Evolutionary conservation across 371 early-diverging fungal species (phyloP), one percentile per base, ranked within the genome.

Genomic region (Zychaea mexicana): DNA sequence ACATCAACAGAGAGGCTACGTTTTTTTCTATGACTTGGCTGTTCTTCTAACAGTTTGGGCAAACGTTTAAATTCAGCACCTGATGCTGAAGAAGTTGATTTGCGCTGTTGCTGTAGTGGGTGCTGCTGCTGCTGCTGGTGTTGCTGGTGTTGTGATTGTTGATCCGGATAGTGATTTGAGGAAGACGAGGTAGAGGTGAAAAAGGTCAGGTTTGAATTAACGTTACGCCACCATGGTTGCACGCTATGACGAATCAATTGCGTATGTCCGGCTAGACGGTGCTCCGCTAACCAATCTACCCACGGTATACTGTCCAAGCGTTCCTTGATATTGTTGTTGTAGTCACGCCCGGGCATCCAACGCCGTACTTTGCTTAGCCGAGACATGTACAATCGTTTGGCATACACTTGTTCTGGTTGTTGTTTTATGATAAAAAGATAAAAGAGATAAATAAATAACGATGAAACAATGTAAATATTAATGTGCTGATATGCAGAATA

Each of bases 271-370:
- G 1, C n/a, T 22, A 78, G 49, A 22, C 22, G 49, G 24, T 49
- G 6, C 52, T 83, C 83, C 36, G 78, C 78, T 10, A 79, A 57
- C 83, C 83, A 79, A 52, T 83, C 80, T 3, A 83, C 76, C 83
- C 83, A 83, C 5, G 80, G 74, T 42, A 79, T 60, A 13, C 66
- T 72, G 32, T 66, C 69, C 21, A 64, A 47, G 21, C 0, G 2
- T 13, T 22, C 12, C 49, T 39, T 45, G 60, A n/a, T 30, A 42
- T 30, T 33, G 13, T 12, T n/a, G 33, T 28, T 21, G 8, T 12
- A 12, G n/a, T 57, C 13, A 1, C 13, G 19, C 8, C 15, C 12
- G 31, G 27, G 39, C 39, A 32, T 28, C 57, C 57, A 57, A 31
- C 32, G 32, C 3, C 54, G 32, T 32, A 31, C 8, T 54, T 54